Conservation (phyloP, 2,329 filamentous ascomycete genomes). For the Colletotrichum navitas region DNA sequence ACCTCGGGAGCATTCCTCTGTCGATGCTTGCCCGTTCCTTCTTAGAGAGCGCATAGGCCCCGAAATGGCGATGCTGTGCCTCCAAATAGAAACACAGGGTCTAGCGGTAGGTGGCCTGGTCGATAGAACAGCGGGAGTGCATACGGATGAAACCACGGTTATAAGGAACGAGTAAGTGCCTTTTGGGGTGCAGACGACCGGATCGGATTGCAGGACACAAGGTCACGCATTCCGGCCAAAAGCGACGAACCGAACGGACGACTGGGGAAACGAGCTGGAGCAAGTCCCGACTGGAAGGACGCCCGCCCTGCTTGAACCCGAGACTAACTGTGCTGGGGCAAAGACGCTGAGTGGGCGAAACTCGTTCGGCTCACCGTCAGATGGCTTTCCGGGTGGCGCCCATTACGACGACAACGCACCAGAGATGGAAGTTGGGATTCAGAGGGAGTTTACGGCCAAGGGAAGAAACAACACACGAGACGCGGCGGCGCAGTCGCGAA, state of each 20-base stretch:
- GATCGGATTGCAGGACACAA: constrained; percentile 25
- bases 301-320: constrained; percentile 34
- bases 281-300: constrained; percentile 36
- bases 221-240: constrained; percentile 15
- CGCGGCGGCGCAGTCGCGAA: constrained; percentile 12
- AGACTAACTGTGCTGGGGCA: constrained; percentile 31
- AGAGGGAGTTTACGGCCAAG: constrained; percentile 1
- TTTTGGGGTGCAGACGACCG: constrained; percentile 6
- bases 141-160: constrained; percentile 38
- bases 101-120: constrained; percentile 19
- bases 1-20: not conserved
- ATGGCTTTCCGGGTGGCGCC: constrained; percentile 41
- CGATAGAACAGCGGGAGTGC: constrained; percentile 17
- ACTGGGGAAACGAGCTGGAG: constrained; percentile 30
- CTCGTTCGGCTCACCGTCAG: constrained; percentile 41
- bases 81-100: constrained; percentile 30
- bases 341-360: constrained; percentile 28
- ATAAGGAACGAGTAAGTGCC: constrained; percentile 3
- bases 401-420: constrained; percentile 40
- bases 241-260: constrained; percentile 22
- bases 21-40: constrained; percentile 26
- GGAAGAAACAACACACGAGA: constrained; percentile 29
- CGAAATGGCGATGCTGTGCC: constrained; percentile 14
- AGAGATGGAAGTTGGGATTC: constrained; percentile 32
- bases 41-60: constrained; percentile 24